Percentiles rank a stretch among this genome's conserved stretches.
phyloP scores from a whole-genome alignment of 495 filamentous ascomycete genomes.

The Penicillium paxilli region DNA sequence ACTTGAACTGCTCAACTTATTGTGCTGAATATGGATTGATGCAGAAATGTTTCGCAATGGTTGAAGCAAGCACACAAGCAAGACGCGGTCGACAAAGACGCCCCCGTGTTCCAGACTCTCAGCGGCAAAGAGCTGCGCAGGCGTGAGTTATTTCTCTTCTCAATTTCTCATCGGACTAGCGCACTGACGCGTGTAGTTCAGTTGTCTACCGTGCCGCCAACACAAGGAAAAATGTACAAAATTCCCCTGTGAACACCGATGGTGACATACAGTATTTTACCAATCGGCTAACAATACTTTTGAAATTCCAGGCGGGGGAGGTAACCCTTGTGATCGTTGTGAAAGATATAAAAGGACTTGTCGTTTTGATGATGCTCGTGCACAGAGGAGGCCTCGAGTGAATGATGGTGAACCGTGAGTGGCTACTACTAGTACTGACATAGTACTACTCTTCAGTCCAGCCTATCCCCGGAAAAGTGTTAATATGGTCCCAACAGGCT shows the following conservation, averaged over 20 bases:
- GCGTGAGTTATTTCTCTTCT: neutral
- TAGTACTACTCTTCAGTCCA: too few species aligned
- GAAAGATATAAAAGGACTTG: constrained; percentile 15
- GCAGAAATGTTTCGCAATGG: neutral
- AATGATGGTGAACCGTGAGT: neutral
- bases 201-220: neutral
- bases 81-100: constrained; percentile 6
- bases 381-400: neutral
- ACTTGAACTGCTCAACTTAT: neutral
- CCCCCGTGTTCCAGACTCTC: constrained; percentile 8
- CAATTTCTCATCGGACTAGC: neutral
- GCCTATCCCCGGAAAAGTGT: too few species aligned
- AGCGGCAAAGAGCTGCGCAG: constrained; percentile 7
- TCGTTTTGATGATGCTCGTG: constrained; percentile 1
- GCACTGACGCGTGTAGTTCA: neutral
- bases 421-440: too few species aligned
- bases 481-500: neutral
- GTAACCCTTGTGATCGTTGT: constrained; percentile 15
- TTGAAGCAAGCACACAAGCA: constrained; percentile 2
- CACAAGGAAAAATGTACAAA: neutral
- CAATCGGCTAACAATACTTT: neutral
- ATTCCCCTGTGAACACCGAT: too few species aligned
- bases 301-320: constrained; percentile 14
- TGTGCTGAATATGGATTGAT: neutral
- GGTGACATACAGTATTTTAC: neutral